A percentile compares a stretch with the other conserved stretches of the same genome.
These are phyloP conservation scores for Porogramme epimiltina DNA, from an alignment of 1,284 basidiomycete genomes.

Conservation along the genomic window DNA sequence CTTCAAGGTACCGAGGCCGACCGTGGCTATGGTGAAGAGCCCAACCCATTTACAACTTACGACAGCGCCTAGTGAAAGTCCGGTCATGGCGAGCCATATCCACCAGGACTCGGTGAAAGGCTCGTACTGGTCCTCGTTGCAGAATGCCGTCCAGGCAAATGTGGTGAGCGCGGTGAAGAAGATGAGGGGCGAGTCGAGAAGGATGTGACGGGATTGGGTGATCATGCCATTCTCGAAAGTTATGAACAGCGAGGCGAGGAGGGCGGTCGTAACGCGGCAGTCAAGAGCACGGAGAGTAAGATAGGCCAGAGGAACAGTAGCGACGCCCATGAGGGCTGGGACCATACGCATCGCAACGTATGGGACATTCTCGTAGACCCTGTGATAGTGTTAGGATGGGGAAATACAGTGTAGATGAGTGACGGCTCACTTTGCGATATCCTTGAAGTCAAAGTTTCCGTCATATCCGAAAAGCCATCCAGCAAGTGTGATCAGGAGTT, in stretches of 20 bases:
- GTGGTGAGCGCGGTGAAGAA: constrained; percentile 95
- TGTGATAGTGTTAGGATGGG: constrained; percentile 32
- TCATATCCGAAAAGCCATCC: constrained; percentile 91
- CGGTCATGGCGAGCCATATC: constrained; percentile 89
- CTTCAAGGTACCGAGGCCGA: constrained; percentile 83
- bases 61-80: constrained; percentile 89
- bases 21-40: constrained; percentile 96
- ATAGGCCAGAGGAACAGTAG: constrained; percentile 90
- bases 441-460: constrained; percentile 95
- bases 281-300: constrained; percentile 92
- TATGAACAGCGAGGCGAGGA: constrained; percentile 88
- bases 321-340: constrained; percentile 88
- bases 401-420: constrained; percentile 32
- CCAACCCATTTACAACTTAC: constrained; percentile 98
- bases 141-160: constrained; percentile 90
- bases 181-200: constrained; percentile 95
- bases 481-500: constrained; percentile 91
- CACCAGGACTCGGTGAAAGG: constrained; percentile 91
- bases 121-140: constrained; percentile 83
- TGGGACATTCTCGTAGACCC: constrained; percentile 84
- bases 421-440: constrained; percentile 81
- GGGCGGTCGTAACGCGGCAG: constrained; percentile 86
- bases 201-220: constrained; percentile 95
- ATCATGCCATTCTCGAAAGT: constrained; percentile 96
- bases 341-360: constrained; percentile 97